Base-by-base conservation (phyloP, 2,329 filamentous ascomycete genomes). In the Leptodontidium sp. region DNA sequence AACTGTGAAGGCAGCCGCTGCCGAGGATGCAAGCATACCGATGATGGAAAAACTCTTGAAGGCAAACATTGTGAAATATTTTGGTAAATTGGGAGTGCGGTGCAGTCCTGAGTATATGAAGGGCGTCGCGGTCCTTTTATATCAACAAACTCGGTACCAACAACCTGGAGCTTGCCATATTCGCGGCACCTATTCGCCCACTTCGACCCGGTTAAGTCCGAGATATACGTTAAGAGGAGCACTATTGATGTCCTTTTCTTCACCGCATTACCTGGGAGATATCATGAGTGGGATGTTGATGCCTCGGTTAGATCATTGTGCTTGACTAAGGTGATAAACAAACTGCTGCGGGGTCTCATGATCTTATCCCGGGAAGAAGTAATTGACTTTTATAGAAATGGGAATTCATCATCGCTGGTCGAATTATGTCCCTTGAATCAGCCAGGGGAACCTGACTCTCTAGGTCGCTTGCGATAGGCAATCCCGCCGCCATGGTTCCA, bases 1-100 rank as follows among this genome's bases (percentile, higher is more conserved):
- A 26, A 70, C 40, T 15, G 47, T 65, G 24, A 70, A 61, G 12
- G 29, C 61, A 29, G 63, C 68, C 47, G 47, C 29, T 17, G 53
- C 50, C 32, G 45, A 32, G 45, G 50, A 66, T n/a, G 55, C 59
- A 55, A 69, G 61, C n/a, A 66, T 38, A 3, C 49, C 32, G 14
- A 69, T 6, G 2, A 53, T 49, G 11, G 38, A 21, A 4, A 67
- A 14, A n/a, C 12, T 9, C 26, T 57, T 55, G 47, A 57, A 38
- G 17, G 47, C 35, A 35, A 58, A 52, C 65, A 67, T 67, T 12
- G 24, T 58, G 53, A 66, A 32, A 6, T 32, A 32, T 32, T 50
- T 40, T 40, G 21, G 21, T 21, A 47, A n/a, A 47, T 29, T 29
- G 21, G 50, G 11, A 53, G 50, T 26, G 24, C 2, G 24, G 21